A percentile compares a stretch with the other conserved stretches of the same genome.
phyloP scores from a whole-genome alignment of 345 rosid species.

The Clarkia xantiana region DNA sequence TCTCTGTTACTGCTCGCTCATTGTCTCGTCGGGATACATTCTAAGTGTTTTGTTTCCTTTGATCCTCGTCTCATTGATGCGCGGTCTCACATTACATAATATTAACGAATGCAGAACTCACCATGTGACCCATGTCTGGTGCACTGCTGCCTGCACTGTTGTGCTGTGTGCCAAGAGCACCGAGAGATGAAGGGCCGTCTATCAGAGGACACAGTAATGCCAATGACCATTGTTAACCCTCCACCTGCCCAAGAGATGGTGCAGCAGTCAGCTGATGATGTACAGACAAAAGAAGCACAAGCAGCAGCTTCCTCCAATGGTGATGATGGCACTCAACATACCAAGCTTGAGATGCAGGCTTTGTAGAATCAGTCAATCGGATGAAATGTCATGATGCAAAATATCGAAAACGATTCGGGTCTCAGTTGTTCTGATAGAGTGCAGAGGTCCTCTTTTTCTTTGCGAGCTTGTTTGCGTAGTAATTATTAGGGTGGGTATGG shows the following conservation, averaged over 20 bases:
- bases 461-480: no score
- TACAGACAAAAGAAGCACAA: slow-evolving; percentile 1
- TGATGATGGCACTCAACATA: slow-evolving; percentile 12
- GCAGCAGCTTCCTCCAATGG: slow-evolving; percentile 18
- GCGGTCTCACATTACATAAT: background rate
- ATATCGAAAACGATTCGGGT: background rate
- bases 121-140: slow-evolving; percentile 79
- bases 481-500: no score
- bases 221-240: slow-evolving; percentile 81
- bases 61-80: background rate
- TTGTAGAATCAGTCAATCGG: slow-evolving; percentile 11
- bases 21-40: no score
- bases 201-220: slow-evolving; percentile 62
- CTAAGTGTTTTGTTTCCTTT: background rate
- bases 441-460: background rate
- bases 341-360: slow-evolving; percentile 49
- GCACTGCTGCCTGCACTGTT: slow-evolving; percentile 58
- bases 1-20: no score
- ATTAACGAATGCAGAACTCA: slow-evolving; percentile 47
- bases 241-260: slow-evolving; percentile 83
- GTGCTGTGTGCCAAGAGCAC: slow-evolving; percentile 77
- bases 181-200: slow-evolving; percentile 75
- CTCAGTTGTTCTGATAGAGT: background rate
- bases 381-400: background rate
- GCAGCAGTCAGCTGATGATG: slow-evolving; percentile 13